Conservation (phyloP, 208 protist species). For the Wallacemonas sp. region DNA sequence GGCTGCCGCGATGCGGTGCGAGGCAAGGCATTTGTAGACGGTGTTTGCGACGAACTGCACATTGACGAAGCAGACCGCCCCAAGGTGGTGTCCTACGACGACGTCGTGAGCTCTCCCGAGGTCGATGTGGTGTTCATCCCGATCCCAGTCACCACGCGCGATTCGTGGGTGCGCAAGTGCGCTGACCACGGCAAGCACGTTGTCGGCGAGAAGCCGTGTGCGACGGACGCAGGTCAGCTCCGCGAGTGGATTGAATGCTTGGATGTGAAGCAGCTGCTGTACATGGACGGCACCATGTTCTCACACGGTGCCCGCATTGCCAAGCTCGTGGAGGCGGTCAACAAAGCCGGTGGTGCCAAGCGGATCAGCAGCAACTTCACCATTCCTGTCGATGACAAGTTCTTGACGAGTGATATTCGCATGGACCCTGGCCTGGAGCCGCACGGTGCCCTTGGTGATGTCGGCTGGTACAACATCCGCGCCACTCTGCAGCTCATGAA, state of each 20-base stretch:
- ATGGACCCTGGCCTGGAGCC: constrained; percentile 48
- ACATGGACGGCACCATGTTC: constrained; percentile 69
- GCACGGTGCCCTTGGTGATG: constrained; percentile 51
- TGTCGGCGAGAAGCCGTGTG: constrained; percentile 59
- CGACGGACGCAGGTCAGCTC: constrained; percentile 41
- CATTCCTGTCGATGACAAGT: constrained; percentile 22
- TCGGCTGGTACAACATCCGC: constrained; percentile 66
- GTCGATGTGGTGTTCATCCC: constrained; percentile 38
- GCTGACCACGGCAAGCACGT: constrained; percentile 59
- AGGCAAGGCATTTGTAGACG: constrained; percentile 34
- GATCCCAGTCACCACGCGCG: constrained; percentile 37
- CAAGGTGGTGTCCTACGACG: constrained; percentile 28
- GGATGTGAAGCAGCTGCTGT: constrained; percentile 40
- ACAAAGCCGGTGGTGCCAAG: constrained; percentile 31
- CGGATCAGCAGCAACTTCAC: constrained; percentile 42
- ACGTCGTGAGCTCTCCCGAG: constrained; percentile 23
- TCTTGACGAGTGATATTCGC: constrained; percentile 44
- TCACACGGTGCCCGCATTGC: constrained; percentile 44
- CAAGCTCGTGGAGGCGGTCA: constrained; percentile 21
- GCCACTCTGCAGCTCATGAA: constrained; percentile 60
- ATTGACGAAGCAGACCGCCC: constrained; percentile 17
- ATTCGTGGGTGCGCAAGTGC: constrained; percentile 48
- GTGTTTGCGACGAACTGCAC: constrained; percentile 19
- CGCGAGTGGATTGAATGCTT: constrained; percentile 52
- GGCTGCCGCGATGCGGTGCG: constrained; percentile 41